A percentile compares a stretch with the other conserved stretches of the same genome.
Evolutionary conservation across 2,329 filamentous ascomycete genomes (phyloP).

Genomic region (Penicillium brasilianum): DNA sequence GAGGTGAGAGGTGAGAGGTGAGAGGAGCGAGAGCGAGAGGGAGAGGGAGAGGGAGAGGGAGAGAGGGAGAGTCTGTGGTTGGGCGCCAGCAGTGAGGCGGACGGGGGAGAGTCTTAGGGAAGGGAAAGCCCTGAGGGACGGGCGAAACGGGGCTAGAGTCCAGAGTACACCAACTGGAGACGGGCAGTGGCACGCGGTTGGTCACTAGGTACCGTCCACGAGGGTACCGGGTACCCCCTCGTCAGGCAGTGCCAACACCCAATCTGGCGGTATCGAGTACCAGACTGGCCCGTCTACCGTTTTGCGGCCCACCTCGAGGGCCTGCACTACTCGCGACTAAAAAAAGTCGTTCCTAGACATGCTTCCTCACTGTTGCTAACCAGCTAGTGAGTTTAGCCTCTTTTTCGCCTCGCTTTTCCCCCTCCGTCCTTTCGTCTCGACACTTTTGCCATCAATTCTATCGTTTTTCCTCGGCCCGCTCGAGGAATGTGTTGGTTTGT

Average conservation of each 20-base stretch:
- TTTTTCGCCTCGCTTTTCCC: neutral
- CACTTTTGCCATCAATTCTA: neutral
- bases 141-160: neutral
- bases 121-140: neutral
- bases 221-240: conserved; percentile 21
- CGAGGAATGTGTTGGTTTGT: conserved; percentile 23
- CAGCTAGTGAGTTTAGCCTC: neutral
- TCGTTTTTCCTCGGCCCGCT: neutral
- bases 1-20: conserved; percentile 5
- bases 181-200: too few relatives aligned
- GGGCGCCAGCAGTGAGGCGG: conserved; percentile 26
- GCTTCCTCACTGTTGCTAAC: neutral
- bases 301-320: neutral
- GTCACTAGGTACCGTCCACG: neutral
- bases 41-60: conserved; percentile 12
- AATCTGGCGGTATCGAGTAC: neutral
- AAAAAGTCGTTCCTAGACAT: conserved; percentile 2
- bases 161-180: neutral
- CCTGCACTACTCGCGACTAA: conserved; percentile 24
- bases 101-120: conserved; percentile 13
- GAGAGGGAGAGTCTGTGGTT: conserved; percentile 11
- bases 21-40: conserved; percentile 6
- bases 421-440: neutral
- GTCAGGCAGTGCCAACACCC: neutral
- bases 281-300: neutral